Base-by-base conservation (phyloP, 257 asterid species). In the Jasminum sambac region DNA sequence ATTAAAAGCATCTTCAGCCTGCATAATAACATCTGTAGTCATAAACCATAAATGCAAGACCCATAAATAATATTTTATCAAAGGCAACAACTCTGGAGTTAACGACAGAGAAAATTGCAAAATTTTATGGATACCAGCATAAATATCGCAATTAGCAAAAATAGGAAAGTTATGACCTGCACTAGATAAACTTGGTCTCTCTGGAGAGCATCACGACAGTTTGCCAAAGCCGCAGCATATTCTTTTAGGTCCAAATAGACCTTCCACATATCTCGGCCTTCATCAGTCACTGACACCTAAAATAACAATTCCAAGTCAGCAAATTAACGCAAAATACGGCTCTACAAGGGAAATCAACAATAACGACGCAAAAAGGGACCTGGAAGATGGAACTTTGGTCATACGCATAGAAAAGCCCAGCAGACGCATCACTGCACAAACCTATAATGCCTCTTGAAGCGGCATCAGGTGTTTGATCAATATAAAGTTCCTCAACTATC, bases 261-360 rank as follows among this genome's bases (percentile, higher is more conserved):
- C 80, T 91, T 94, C 99, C 99, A 94, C 99, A 94, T 89, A 80
- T 94, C 96, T 61, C 92, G 89, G 59, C 96, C 96, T 83, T 94
- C 99, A 69, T 94, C 99, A 87, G 77, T 91, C 80, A 91, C 91
- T 3, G 99, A 94, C 40, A 94, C 96, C 99, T 94, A 81, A 25
- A 80, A 74, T 58, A 70, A 59, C 76, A 74, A 63, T 61, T 41
- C 57, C 70, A 65, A 66, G 64, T 71, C 26, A 61, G 74, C 59
- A 70, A 65, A 64, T 62, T 19, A 67, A 40, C 16, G 30, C 30
- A 36, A 68, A 39, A 57, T 60, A 48, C 65, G 67, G 64, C 67
- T 68, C 70, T 59, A 40, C 64, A 64, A 74, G 37, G 67, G 71
- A 68, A 50, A 50, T 66, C 60, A 67, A 72, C 65, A 73, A 25